Percentiles rank a stretch among this genome's conserved stretches.
Conservation (phyloP, 1,284 basidiomycete genomes). For the Tilletia indica region DNA sequence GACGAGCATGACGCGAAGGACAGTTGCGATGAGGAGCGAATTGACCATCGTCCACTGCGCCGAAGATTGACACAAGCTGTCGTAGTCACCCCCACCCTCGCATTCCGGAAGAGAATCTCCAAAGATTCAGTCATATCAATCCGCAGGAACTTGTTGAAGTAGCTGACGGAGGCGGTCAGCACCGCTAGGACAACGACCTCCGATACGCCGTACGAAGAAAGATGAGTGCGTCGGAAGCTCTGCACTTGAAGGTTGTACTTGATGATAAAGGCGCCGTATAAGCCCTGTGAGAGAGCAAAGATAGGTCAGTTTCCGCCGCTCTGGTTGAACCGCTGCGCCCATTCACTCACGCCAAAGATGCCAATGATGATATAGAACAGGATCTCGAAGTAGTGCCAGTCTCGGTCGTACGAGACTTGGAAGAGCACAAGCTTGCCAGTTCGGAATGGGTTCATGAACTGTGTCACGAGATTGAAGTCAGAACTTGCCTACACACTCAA, state of each 20-base stretch:
- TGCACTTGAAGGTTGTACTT: conserved; percentile 81
- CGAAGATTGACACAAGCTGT: conserved; percentile 69
- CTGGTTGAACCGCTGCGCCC: no score
- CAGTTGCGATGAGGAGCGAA: conserved; percentile 67
- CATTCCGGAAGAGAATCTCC: conserved; percentile 57
- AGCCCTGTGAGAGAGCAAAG: conserved; percentile 58
- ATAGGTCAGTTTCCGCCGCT: no score
- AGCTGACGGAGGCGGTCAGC: conserved; percentile 64
- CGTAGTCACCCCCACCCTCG: conserved; percentile 63
- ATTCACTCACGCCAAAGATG: conserved; percentile 68
- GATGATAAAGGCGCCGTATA: conserved; percentile 92
- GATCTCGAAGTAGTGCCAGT: conserved; percentile 83
- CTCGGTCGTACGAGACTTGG: conserved; percentile 86
- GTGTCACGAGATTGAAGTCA: not conserved
- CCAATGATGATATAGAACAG: conserved; percentile 78
- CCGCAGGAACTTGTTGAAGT: conserved; percentile 83
- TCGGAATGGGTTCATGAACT: conserved; percentile 85
- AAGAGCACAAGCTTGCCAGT: conserved; percentile 62
- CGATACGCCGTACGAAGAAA: conserved; percentile 67
- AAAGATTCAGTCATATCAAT: conserved; percentile 95
- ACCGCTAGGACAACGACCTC: conserved; percentile 77
- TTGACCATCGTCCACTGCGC: conserved; percentile 69
- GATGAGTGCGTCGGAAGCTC: conserved; percentile 45
- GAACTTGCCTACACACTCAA: not conserved
- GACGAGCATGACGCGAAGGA: conserved; percentile 65